These are phyloP conservation scores for Protomyces inouyei DNA, from an alignment of 1,139 yeast genomes.

Conservation along the genomic window DNA sequence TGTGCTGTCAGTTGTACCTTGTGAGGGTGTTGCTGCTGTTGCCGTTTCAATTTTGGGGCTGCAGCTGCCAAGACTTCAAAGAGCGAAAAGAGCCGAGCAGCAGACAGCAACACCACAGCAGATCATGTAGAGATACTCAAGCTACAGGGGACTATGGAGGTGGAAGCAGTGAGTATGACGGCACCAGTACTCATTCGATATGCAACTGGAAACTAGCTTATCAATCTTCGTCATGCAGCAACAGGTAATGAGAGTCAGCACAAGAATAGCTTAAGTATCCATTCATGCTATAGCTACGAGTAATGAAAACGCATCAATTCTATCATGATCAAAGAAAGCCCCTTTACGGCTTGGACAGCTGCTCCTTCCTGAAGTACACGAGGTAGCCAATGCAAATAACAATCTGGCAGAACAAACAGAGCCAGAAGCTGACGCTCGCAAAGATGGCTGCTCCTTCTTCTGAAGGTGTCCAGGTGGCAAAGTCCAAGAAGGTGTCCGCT, in stretches of 20 bases:
- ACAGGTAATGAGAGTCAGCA: too few relatives aligned
- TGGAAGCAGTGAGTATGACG: too few relatives aligned
- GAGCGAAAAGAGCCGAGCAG: neutral
- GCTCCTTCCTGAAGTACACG: constrained; percentile 29
- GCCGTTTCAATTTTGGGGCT: neutral
- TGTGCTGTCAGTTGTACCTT: neutral
- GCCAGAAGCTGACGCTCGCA: constrained; percentile 27
- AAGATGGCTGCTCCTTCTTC: constrained; percentile 21
- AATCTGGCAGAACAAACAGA: constrained; percentile 28
- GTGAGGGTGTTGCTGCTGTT: neutral
- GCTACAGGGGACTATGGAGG: too few relatives aligned
- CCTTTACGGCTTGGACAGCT: constrained; percentile 26
- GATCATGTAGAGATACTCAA: too few relatives aligned
- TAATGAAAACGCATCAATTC: neutral
- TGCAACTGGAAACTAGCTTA: too few relatives aligned
- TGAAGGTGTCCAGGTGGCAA: constrained; percentile 26
- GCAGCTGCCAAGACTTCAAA: neutral
- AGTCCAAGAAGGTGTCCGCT: constrained; percentile 27
- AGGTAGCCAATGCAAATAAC: constrained; percentile 27
- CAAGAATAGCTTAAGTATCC: neutral
- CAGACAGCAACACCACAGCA: neutral
- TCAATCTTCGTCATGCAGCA: too few relatives aligned
- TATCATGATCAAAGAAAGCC: neutral
- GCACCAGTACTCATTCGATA: too few relatives aligned
- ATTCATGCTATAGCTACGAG: neutral